A percentile compares a stretch with the other conserved stretches of the same genome.
Conservation (phyloP, 495 filamentous ascomycete genomes). For the Amniculicola lignicola region DNA sequence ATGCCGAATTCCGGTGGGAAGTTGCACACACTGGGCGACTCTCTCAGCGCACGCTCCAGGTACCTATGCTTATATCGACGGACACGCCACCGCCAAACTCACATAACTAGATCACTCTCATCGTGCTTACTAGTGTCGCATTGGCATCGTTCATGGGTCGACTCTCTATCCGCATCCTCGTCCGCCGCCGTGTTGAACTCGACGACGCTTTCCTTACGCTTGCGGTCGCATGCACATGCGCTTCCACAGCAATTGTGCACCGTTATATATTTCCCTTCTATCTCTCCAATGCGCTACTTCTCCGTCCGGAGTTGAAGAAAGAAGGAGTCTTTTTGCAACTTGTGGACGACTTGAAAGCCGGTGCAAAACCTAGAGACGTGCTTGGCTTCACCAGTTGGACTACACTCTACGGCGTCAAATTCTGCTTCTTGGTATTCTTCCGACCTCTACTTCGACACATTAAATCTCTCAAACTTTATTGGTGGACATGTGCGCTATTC, state of each 20-base stretch:
- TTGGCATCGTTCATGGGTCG: neutral
- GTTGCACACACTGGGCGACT: neutral
- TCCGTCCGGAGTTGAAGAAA: neutral
- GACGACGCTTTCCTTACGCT: constrained; percentile 9
- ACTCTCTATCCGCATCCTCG: constrained; percentile 3
- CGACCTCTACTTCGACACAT: neutral
- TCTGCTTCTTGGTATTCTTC: constrained; percentile 8
- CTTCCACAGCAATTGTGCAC: neutral
- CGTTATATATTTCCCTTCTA: neutral
- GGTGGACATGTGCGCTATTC: neutral
- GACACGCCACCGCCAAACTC: neutral
- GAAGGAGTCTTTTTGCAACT: neutral
- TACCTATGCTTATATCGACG: neutral
- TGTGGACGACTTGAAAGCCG: neutral
- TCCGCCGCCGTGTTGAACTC: neutral
- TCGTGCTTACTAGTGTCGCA: neutral
- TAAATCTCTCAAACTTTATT: neutral
- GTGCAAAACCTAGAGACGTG: neutral
- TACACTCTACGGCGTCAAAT: constrained; percentile 6
- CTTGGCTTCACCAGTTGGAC: constrained; percentile 3
- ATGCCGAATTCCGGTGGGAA: neutral
- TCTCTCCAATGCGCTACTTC: neutral
- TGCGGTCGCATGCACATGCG: neutral
- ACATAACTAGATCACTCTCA: neutral
- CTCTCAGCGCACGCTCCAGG: neutral